phyloP scores from a whole-genome alignment of 1,139 yeast genomes.

The Schwanniomyces etchellsii region DNA sequence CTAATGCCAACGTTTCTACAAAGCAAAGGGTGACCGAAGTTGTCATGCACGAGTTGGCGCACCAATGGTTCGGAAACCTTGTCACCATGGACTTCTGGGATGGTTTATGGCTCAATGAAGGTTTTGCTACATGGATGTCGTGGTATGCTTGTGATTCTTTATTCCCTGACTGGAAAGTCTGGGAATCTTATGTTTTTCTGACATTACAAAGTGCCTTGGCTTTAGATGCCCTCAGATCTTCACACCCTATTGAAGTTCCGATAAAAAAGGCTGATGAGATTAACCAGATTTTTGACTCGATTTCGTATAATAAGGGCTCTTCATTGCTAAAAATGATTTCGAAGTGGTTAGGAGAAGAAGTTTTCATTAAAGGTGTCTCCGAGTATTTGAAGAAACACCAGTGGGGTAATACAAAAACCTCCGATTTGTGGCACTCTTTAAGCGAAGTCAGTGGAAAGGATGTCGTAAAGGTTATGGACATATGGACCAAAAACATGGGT shows the following conservation, averaged over 20 bases:
- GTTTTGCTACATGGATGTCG: conserved; percentile 65
- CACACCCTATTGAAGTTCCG: conserved; percentile 58
- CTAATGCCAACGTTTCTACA: conserved; percentile 37
- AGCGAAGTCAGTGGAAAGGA: conserved; percentile 75
- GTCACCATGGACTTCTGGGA: conserved; percentile 66
- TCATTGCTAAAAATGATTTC: conserved; percentile 71
- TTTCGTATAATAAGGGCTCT: conserved; percentile 82
- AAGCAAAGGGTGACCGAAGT: conserved; percentile 81
- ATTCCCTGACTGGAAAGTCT: conserved; percentile 55
- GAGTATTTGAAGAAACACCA: conserved; percentile 67
- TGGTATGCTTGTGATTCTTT: conserved; percentile 49
- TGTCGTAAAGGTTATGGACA: conserved; percentile 68
- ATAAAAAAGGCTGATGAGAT: conserved; percentile 50
- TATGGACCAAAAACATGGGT: conserved; percentile 84
- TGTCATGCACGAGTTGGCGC: conserved; percentile 84
- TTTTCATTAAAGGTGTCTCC: conserved; percentile 69
- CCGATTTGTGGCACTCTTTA: conserved; percentile 78
- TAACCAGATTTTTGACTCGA: conserved; percentile 55
- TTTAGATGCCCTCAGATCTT: conserved; percentile 47
- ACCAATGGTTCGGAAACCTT: conserved; percentile 61
- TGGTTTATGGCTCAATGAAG: conserved; percentile 59
- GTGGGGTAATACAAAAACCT: conserved; percentile 75
- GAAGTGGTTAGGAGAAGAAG: conserved; percentile 65
- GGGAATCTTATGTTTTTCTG: conserved; percentile 47
- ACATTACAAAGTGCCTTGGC: conserved; percentile 47